Evolutionary conservation across 1,284 basidiomycete species (phyloP).

Genomic region (Irpex sp.): DNA sequence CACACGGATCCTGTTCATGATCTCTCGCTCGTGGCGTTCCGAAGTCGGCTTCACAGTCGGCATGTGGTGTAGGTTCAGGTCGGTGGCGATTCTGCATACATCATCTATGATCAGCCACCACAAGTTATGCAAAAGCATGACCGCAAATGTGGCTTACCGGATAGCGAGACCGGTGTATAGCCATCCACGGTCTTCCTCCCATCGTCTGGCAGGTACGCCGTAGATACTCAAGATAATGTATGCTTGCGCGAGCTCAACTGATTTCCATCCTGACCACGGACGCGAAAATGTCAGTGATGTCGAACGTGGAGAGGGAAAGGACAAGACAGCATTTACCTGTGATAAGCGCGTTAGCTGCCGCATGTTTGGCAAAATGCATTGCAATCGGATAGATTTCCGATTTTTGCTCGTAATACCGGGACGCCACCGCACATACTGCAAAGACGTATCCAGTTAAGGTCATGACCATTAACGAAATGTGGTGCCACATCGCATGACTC

Average conservation of each 20-base stretch:
- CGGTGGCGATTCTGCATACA: conserved; percentile 64
- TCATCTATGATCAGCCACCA: not conserved
- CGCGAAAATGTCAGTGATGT: not conserved
- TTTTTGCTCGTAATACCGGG: conserved; percentile 70
- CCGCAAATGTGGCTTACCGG: conserved; percentile 37
- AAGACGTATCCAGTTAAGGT: not conserved
- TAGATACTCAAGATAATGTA: conserved; percentile 78
- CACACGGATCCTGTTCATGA: conserved; percentile 74
- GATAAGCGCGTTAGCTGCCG: conserved; percentile 74
- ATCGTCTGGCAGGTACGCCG: conserved; percentile 70
- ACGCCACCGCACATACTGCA: conserved; percentile 74
- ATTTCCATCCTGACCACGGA: conserved; percentile 63
- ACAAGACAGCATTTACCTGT: conserved; percentile 21
- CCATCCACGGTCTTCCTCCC: conserved; percentile 85
- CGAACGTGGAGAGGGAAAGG: not conserved
- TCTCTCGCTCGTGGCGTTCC: conserved; percentile 74
- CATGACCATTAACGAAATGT: not conserved
- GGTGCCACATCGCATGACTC: conserved; percentile 29
- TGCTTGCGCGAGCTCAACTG: conserved; percentile 54
- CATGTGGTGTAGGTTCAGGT: conserved; percentile 78
- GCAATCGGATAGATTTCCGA: conserved; percentile 80
- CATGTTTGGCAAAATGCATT: conserved; percentile 84
- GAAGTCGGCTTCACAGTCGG: conserved; percentile 52
- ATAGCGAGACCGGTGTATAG: conserved; percentile 79
- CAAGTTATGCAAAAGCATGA: not conserved